Evolutionary conservation across 352 stramenopile genomes (phyloP).

Genomic region (Phytophthora uliginosa): DNA sequence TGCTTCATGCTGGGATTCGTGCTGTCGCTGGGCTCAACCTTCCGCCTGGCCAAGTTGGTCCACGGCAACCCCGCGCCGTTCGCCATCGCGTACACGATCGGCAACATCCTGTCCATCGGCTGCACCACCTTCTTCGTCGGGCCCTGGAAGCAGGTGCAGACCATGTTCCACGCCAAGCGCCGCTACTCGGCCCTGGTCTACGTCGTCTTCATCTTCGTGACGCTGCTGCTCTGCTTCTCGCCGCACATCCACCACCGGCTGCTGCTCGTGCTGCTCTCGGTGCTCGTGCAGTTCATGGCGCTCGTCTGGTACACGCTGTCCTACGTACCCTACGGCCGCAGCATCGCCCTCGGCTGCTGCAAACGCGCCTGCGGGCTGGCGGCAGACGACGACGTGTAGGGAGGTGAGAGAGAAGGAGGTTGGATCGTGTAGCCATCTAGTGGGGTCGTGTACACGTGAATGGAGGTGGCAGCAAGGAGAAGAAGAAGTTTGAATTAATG

Average conservation of each 20-base stretch:
- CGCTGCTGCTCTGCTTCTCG: conserved; percentile 81
- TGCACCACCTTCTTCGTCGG: conserved; percentile 91
- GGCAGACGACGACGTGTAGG: conserved; percentile 65
- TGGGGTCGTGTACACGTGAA: conserved; percentile 26
- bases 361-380: conserved; percentile 63
- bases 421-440: neutral
- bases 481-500: neutral
- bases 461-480: conserved; percentile 3
- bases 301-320: conserved; percentile 91
- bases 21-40: conserved; percentile 85
- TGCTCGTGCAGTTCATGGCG: conserved; percentile 82
- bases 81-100: conserved; percentile 88
- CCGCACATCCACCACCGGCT: conserved; percentile 75
- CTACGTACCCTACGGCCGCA: conserved; percentile 90
- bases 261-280: conserved; percentile 75
- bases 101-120: conserved; percentile 85
- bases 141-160: conserved; percentile 82
- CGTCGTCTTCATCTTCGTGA: conserved; percentile 84
- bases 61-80: conserved; percentile 86
- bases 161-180: conserved; percentile 87
- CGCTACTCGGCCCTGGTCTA: conserved; percentile 77
- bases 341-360: conserved; percentile 72
- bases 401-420: neutral
- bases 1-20: conserved; percentile 88
- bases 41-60: conserved; percentile 80